A percentile compares a stretch with the other conserved stretches of the same genome.
Evolutionary conservation across 208 protist genomes (phyloP).

Genomic region (Leishmania amazonensis): DNA sequence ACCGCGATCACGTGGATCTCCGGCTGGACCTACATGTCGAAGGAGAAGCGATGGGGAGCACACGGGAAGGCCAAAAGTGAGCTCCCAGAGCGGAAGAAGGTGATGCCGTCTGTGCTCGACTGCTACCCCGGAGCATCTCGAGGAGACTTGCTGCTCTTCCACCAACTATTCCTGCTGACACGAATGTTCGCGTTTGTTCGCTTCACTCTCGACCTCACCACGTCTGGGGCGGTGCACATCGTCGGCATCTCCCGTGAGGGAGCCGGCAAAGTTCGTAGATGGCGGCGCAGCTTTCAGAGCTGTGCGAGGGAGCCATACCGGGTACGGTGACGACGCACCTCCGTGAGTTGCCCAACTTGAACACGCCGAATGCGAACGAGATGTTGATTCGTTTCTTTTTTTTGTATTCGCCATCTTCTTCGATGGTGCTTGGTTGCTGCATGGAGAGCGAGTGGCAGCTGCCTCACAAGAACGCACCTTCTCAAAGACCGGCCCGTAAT

Average conservation of each 20-base stretch:
- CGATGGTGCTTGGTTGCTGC: not conserved
- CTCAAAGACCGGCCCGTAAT: no score
- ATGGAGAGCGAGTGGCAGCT: not conserved
- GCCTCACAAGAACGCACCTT: not conserved
- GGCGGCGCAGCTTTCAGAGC: slow-evolving; percentile 34
- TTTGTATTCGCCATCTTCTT: no score
- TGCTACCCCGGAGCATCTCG: slow-evolving; percentile 56
- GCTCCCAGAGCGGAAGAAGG: slow-evolving; percentile 41
- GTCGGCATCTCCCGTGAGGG: slow-evolving; percentile 37
- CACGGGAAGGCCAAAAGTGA: slow-evolving; percentile 51
- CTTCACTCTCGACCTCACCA: slow-evolving; percentile 44
- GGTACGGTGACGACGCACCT: slow-evolving; percentile 2
- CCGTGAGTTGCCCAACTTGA: slow-evolving; percentile 11
- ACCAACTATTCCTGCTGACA: slow-evolving; percentile 44
- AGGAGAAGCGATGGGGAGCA: slow-evolving; percentile 47
- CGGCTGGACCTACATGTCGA: slow-evolving; percentile 53
- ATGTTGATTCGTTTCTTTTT: not conserved
- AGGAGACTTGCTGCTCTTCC: slow-evolving; percentile 41
- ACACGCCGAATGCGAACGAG: no score
- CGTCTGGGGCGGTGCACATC: slow-evolving; percentile 42
- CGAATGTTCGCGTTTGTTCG: slow-evolving; percentile 30
- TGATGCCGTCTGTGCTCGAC: slow-evolving; percentile 35
- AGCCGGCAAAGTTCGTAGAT: slow-evolving; percentile 35
- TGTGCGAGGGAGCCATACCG: slow-evolving; percentile 21
- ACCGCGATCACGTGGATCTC: slow-evolving; percentile 58